Evolutionary conservation across 2,329 filamentous ascomycete genomes (phyloP), one percentile per base, ranked within the genome.

Genomic region (Trichoderma hamatum): DNA sequence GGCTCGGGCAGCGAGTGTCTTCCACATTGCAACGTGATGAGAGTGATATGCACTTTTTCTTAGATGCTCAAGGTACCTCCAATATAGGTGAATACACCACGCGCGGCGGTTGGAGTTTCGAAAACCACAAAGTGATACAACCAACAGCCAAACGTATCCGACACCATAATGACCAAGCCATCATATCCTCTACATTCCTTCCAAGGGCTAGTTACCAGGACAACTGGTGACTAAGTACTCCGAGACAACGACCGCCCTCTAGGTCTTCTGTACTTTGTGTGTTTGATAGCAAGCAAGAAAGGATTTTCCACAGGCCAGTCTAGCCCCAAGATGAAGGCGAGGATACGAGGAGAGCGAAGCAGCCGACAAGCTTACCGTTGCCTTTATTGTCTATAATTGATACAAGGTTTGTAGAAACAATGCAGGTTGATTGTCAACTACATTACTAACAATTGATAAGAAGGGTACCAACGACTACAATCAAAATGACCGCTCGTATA

Each of bases 21-120:
- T 65, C 62, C 36, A 28, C 26, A 28, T 49, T 26, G 43, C 36
- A 49, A 49, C 46, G 58, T 61, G 51, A 65, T 56, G 16, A n/a
- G 56, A 14, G 62, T 46, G 36, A 34, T 36, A 56, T 56, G 26
- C n/a, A 30, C 21, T 65, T 54, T 54, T 32, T 34, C 43, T 39
- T 24, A 32, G 26, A n/a, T 32, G 51, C 62, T 56, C 19, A 65
- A 30, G 16, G 13, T 39, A 43, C 32, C 43, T 54, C 55, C 52
- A 34, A 34, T 10, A 43, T 16, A 55, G 55, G 19, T 19, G 26
- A 16, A 43, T 30, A 19, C 32, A n/a, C 32, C 16, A 4, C 28
- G 9, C 26, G 21, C n/a, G 9, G 36, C 30, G 32, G 26, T 26
- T 34, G 30, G 26, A 49, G 30, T 16, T 1, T 34, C 34, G 26